phyloP scores from a whole-genome alignment of 495 filamentous ascomycete genomes.

The Podospora australis region DNA sequence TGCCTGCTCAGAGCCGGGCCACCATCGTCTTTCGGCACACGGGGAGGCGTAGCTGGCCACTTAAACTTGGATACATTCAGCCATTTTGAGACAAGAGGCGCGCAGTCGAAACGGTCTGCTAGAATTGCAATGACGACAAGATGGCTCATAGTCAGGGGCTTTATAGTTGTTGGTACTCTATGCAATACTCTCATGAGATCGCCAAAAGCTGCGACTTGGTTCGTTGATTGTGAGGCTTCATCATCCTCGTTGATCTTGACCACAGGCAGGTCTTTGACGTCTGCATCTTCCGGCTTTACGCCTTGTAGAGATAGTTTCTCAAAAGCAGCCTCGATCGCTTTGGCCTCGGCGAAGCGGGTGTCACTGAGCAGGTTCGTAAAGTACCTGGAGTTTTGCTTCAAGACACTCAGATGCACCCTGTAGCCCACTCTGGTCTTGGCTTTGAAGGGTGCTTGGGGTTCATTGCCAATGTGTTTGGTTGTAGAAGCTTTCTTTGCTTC shows the following conservation, averaged over 20 bases:
- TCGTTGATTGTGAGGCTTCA: conserved; percentile 46
- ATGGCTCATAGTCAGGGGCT: conserved; percentile 41
- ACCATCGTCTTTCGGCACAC: conserved; percentile 30
- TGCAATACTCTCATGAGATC: conserved; percentile 57
- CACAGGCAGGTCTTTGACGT: conserved; percentile 43
- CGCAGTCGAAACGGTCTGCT: conserved; percentile 58
- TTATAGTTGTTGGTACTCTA: conserved; percentile 31
- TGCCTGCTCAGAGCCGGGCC: conserved; percentile 25
- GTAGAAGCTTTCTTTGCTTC: conserved; percentile 16
- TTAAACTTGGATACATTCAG: conserved; percentile 39
- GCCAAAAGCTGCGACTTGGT: conserved; percentile 40
- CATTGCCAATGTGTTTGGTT: conserved; percentile 14
- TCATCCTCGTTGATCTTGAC: conserved; percentile 54
- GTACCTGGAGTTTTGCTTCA: conserved; percentile 50
- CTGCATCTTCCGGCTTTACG: conserved; percentile 39
- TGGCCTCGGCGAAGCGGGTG: conserved; percentile 46
- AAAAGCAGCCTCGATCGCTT: conserved; percentile 36
- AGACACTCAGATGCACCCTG: conserved; percentile 29
- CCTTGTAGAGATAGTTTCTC: conserved; percentile 33
- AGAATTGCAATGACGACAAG: conserved; percentile 59
- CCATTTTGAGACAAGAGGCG: conserved; percentile 39
- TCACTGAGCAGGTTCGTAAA: conserved; percentile 51
- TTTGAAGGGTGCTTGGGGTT: conserved; percentile 23
- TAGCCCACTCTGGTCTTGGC: conserved; percentile 29
- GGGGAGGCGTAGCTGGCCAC: conserved; percentile 38